Percentiles rank a stretch among this genome's conserved stretches.
Evolutionary conservation across 257 asterid species (phyloP).

Genomic region (Agastache rugosa): DNA sequence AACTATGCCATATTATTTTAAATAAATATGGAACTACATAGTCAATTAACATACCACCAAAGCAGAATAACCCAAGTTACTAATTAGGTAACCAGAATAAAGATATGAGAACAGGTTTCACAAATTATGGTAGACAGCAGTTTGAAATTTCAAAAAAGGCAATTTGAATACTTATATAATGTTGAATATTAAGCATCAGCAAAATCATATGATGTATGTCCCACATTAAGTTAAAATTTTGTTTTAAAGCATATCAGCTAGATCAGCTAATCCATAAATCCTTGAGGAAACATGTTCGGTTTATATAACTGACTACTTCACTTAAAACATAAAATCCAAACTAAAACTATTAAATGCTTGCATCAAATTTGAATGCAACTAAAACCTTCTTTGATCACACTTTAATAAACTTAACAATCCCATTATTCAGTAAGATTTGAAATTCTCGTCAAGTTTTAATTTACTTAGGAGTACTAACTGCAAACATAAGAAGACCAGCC

Average conservation of each 20-base stretch:
- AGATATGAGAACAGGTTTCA: not conserved
- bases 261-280: constrained; percentile 20
- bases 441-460: not conserved
- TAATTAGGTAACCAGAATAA: not conserved
- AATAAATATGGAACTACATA: not conserved
- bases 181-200: constrained; percentile 5
- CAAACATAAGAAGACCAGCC: not conserved
- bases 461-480: not conserved
- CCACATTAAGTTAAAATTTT: not conserved
- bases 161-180: not conserved
- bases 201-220: constrained; percentile 12
- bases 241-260: constrained; percentile 20
- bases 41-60: constrained; percentile 16
- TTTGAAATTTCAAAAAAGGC: constrained; percentile 19
- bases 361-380: not conserved
- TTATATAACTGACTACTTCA: constrained; percentile 38
- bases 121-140: constrained; percentile 15
- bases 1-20: constrained; percentile 16
- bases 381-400: not conserved
- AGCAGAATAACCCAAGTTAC: not conserved
- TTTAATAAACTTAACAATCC: not conserved
- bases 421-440: not conserved
- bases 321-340: constrained; percentile 8
- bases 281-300: constrained; percentile 13
- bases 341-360: constrained; percentile 10